Evolutionary conservation across 192 early-diverging fungal species (phyloP).

Genomic region (Endogone sp.): DNA sequence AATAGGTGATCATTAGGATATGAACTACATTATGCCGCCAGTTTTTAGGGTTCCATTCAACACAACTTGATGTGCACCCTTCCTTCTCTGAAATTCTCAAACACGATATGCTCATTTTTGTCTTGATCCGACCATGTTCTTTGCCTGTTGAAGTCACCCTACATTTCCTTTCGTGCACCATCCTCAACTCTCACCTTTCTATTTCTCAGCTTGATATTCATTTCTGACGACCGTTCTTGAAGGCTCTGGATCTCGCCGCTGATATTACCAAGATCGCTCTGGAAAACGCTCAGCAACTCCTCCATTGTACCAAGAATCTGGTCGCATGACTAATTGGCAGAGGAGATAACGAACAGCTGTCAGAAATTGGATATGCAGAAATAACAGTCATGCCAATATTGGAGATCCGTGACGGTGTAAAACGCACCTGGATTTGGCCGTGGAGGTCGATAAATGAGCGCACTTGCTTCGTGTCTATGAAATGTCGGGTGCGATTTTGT

Average conservation of each 20-base stretch:
- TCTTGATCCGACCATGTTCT: no score
- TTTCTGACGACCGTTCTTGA: conserved; percentile 75
- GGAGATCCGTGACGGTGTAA: no score
- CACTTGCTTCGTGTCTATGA: conserved; percentile 54
- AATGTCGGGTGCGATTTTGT: background rate
- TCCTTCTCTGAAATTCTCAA: no score
- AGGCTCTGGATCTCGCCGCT: conserved; percentile 84
- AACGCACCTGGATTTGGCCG: conserved; percentile 53
- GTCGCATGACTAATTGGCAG: conserved; percentile 53
- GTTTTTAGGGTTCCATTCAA: no score
- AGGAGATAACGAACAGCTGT: no score
- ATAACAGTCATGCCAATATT: no score
- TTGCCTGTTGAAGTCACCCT: background rate
- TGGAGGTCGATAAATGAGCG: conserved; percentile 62
- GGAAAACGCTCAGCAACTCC: conserved; percentile 75
- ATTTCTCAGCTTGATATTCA: conserved; percentile 84
- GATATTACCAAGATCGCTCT: conserved; percentile 83
- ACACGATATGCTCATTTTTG: no score
- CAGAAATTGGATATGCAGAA: conserved; percentile 1
- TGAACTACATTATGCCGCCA: background rate
- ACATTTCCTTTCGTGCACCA: background rate
- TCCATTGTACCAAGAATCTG: conserved; percentile 85
- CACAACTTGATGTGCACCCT: no score
- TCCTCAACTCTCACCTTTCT: conserved; percentile 51
- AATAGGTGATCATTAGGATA: no score